These are phyloP conservation scores for Cryphonectria carpinicola DNA, from an alignment of 2,329 filamentous ascomycete genomes.

Conservation along the genomic window DNA sequence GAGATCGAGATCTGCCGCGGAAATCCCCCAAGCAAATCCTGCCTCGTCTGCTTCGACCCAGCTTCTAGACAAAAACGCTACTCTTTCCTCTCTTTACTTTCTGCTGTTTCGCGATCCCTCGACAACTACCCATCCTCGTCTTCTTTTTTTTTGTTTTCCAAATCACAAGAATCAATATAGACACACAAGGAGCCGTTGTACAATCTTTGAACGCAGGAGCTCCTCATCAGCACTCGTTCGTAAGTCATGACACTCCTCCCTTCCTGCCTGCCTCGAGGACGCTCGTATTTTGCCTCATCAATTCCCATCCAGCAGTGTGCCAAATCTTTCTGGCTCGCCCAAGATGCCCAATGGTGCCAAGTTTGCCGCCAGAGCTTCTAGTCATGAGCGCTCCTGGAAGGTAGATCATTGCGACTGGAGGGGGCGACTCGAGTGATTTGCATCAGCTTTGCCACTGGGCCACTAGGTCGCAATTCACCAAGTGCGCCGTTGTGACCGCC, in stretches of 20 bases:
- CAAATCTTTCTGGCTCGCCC: background rate
- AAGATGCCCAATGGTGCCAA: background rate
- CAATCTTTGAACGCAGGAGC: background rate
- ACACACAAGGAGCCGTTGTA: background rate
- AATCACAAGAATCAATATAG: background rate
- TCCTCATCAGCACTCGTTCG: background rate
- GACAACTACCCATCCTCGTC: background rate
- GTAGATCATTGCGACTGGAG: background rate
- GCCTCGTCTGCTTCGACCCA: background rate
- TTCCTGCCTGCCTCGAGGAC: background rate
- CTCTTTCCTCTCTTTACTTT: slow-evolving; percentile 7
- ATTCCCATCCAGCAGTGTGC: background rate
- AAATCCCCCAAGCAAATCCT: slow-evolving; percentile 6
- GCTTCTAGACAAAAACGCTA: background rate
- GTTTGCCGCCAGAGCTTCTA: background rate
- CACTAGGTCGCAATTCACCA: background rate
- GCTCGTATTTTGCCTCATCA: background rate
- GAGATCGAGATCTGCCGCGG: slow-evolving; percentile 12
- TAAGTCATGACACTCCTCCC: background rate
- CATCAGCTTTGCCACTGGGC: slow-evolving; percentile 1
- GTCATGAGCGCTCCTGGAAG: background rate
- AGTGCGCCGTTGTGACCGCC: background rate
- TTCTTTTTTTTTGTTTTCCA: background rate
- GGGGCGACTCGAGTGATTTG: background rate
- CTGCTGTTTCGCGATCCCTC: background rate